phyloP scores from a whole-genome alignment of 441 rosid genomes.

The Corymbia citriodora region DNA sequence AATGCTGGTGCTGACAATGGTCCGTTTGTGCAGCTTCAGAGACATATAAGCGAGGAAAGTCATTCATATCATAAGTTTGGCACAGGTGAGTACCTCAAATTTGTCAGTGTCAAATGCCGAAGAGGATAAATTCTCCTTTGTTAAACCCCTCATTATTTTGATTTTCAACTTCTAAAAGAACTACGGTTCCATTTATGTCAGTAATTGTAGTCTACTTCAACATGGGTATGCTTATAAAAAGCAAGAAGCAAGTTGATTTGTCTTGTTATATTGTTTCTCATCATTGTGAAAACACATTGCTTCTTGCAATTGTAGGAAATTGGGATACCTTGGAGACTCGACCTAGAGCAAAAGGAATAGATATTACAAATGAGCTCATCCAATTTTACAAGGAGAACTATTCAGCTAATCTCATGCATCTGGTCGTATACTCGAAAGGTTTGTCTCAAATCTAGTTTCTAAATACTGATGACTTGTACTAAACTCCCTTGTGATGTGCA shows the following conservation, averaged over 20 bases:
- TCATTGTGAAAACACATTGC: neutral
- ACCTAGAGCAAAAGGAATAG: constrained; percentile 74
- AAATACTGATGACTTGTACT: neutral
- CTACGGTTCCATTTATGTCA: neutral
- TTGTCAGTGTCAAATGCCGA: neutral
- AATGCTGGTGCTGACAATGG: neutral
- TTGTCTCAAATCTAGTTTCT: constrained; percentile 7
- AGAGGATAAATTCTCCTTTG: neutral
- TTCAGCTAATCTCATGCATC: constrained; percentile 91
- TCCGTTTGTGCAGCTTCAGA: constrained; percentile 51
- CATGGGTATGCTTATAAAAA: neutral
- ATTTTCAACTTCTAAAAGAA: neutral
- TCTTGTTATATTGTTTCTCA: neutral
- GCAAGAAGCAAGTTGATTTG: neutral
- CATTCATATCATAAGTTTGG: constrained; percentile 89
- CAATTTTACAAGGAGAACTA: constrained; percentile 74
- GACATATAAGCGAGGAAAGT: constrained; percentile 60
- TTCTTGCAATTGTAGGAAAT: constrained; percentile 43
- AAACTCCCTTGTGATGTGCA: neutral
- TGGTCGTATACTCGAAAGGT: constrained; percentile 83
- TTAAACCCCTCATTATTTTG: neutral
- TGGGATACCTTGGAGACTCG: constrained; percentile 80
- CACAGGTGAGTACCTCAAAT: constrained; percentile 48
- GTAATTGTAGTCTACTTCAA: neutral
- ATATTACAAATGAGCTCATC: constrained; percentile 71